Base-by-base conservation (phyloP, 495 filamentous ascomycete genomes). In the Astrocystis sublimbata region DNA sequence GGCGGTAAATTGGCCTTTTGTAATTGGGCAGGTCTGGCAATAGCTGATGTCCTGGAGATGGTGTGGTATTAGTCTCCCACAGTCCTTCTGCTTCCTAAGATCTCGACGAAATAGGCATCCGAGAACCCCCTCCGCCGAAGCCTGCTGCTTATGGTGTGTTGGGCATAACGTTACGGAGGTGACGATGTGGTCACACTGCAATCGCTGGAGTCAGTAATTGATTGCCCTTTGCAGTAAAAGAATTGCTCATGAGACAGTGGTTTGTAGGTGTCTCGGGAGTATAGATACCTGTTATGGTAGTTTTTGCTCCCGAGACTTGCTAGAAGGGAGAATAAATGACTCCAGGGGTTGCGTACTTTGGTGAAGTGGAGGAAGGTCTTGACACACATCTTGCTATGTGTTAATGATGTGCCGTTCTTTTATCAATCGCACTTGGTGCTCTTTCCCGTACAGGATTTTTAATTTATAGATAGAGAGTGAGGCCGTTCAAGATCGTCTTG, bases 121-220 rank as follows among this genome's bases (percentile, higher is more conserved):
- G 13, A 72, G 17, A n/a, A 70, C 58, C 1, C 61, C 54, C 24
- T 41, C 65, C 2, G 65, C 46, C 4, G 41, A 47, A 19, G 35
- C 35, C 55, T 68, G 61, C 30, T 68, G 58, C 26, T 68, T 68
- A n/a, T 66, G 33, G 42, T 68, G 51, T 24, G 63, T 62, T 5
- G 68, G 70, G 33, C 68, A 72, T n/a, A 64, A 54, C 15, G 66
- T 68, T 31, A 70, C 30, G 7, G 60, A 63, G 4, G 58, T 63
- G 7, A 45, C 43, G 12, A 68, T 54, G 55, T 72, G 68, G 19
- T 54, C 19, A 19, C 70, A 72, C n/a, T n/a, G n/a, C n/a, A n/a
- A n/a, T n/a, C n/a, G n/a, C n/a, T n/a, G n/a, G n/a, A n/a, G n/a
- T n/a, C n/a, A n/a, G n/a, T n/a, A n/a, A n/a, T n/a, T n/a, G n/a